phyloP scores from a whole-genome alignment of 805 yeast species.

The Saturnispora mendoncae region DNA sequence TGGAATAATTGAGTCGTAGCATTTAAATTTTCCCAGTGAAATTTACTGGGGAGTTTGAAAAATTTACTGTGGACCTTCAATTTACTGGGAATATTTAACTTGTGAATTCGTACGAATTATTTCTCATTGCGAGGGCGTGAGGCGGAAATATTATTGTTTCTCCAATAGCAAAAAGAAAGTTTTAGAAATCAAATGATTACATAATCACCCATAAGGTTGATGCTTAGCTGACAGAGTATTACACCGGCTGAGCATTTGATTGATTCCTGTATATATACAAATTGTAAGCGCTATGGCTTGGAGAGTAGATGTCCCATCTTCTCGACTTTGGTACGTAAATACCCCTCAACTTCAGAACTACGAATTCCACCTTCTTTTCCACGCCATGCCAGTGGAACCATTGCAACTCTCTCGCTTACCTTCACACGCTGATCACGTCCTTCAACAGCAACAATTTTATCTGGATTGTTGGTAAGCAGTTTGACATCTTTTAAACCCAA shows the following conservation, averaged over 20 bases:
- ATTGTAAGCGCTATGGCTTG: constrained; percentile 22
- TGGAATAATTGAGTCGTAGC: too few species aligned
- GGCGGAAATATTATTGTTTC: too few species aligned
- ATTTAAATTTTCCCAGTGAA: too few species aligned
- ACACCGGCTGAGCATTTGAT: background rate
- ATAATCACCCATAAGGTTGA: constrained; percentile 44
- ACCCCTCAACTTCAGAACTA: constrained; percentile 84
- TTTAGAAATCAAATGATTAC: too few species aligned
- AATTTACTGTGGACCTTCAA: too few species aligned
- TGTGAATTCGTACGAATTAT: too few species aligned
- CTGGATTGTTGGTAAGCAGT: constrained; percentile 90
- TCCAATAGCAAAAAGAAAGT: too few species aligned
- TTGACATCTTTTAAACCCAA: constrained; percentile 65
- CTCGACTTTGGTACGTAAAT: constrained; percentile 86
- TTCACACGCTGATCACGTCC: constrained; percentile 66
- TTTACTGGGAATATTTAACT: too few species aligned
- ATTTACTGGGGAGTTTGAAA: too few species aligned
- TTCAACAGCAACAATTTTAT: constrained; percentile 90
- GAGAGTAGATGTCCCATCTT: constrained; percentile 92
- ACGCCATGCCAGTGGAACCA: constrained; percentile 95
- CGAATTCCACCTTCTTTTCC: constrained; percentile 53
- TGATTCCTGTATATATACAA: background rate
- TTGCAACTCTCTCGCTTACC: constrained; percentile 86
- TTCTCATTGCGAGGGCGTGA: too few species aligned
- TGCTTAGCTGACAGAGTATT: constrained; percentile 24